Evolutionary conservation across 108 stramenopile genomes (phyloP).

Genomic region (Stephanodiscus triporus): DNA sequence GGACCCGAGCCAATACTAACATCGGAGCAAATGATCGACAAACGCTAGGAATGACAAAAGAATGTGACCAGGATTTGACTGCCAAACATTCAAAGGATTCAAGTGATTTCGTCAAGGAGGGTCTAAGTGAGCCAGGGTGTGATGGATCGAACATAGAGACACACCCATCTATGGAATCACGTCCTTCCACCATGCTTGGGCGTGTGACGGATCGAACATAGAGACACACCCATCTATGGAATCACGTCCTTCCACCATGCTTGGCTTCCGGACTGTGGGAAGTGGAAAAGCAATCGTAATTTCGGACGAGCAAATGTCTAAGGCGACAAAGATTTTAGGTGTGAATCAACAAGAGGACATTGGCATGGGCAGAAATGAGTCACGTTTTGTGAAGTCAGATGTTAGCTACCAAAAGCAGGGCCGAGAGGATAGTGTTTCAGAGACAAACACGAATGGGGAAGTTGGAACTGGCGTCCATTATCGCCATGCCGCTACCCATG

Average conservation of each 20-base stretch:
- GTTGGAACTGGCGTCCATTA: too few relatives aligned
- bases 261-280: slow-evolving; percentile 55
- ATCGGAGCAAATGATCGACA: background rate
- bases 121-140: background rate
- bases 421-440: too few relatives aligned
- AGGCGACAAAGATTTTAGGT: slow-evolving; percentile 36
- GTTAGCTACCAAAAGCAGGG: too few relatives aligned
- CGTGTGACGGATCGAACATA: background rate
- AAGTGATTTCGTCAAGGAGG: too few relatives aligned
- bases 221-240: background rate
- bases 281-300: slow-evolving; percentile 31
- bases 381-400: too few relatives aligned
- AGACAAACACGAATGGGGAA: too few relatives aligned
- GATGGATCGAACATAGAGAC: background rate
- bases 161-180: background rate
- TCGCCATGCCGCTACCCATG: too few relatives aligned
- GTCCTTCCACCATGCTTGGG: background rate
- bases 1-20: background rate
- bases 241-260: background rate
- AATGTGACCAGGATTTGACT: background rate
- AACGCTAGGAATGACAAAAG: background rate
- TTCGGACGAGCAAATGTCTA: slow-evolving; percentile 34
- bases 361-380: too few relatives aligned
- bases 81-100: too few relatives aligned
- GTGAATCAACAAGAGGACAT: background rate